A percentile compares a stretch with the other conserved stretches of the same genome.
phyloP scores from a whole-genome alignment of 2,329 filamentous ascomycete genomes.

The Aureobasidium sp. region DNA sequence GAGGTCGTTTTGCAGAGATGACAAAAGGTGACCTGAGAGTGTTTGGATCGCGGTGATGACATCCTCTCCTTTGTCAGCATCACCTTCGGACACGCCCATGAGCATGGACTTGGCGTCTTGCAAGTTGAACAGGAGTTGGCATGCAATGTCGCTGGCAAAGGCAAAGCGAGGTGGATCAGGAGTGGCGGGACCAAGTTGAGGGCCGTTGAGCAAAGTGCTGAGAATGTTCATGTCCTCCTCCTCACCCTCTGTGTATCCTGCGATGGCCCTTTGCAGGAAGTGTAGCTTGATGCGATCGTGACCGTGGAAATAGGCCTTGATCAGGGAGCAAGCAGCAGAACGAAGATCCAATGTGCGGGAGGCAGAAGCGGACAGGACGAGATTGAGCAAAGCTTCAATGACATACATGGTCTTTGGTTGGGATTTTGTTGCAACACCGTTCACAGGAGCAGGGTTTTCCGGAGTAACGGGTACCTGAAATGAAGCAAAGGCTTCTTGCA shows the following conservation, averaged over 20 bases:
- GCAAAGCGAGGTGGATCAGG: conserved; percentile 80
- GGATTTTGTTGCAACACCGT: conserved; percentile 47
- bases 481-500: conserved; percentile 88
- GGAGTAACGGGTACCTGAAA: conserved; percentile 57
- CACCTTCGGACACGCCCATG: conserved; percentile 79
- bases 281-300: conserved; percentile 77
- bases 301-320: conserved; percentile 85
- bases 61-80: conserved; percentile 83
- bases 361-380: conserved; percentile 64
- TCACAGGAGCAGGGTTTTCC: conserved; percentile 33
- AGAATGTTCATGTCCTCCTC: conserved; percentile 79
- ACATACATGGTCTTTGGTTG: conserved; percentile 56
- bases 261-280: conserved; percentile 81
- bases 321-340: conserved; percentile 77
- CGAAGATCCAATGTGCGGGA: conserved; percentile 69
- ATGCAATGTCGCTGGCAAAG: conserved; percentile 81
- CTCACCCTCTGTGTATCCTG: conserved; percentile 68
- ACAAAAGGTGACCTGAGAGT: conserved; percentile 77
- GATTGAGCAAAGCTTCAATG: conserved; percentile 83
- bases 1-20: conserved; percentile 65
- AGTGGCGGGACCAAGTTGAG: conserved; percentile 49
- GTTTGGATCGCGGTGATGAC: conserved; percentile 91
- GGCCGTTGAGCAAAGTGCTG: conserved; percentile 67
- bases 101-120: conserved; percentile 69
- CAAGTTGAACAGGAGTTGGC: conserved; percentile 79